Percentiles rank a stretch among this genome's conserved stretches.
phyloP scores from a whole-genome alignment of 352 stramenopile genomes.

The Thalassiosira hispida region DNA sequence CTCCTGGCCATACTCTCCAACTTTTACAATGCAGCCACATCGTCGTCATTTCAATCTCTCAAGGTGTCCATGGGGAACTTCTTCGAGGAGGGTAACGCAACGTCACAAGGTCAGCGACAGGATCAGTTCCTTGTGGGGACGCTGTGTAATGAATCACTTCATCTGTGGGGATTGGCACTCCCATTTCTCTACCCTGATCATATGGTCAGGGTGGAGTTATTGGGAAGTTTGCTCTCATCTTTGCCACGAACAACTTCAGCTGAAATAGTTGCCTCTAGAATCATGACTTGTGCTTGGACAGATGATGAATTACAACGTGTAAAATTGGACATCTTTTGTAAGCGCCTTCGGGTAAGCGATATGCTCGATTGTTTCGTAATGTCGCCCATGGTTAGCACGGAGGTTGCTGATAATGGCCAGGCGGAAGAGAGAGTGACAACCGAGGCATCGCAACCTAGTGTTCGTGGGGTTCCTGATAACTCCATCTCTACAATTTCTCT shows the following conservation, averaged over 20 bases:
- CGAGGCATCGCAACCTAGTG: too few species aligned
- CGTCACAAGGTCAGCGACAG: constrained; percentile 7
- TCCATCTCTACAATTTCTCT: constrained; percentile 50
- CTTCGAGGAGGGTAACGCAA: not conserved
- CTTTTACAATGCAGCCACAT: constrained; percentile 43
- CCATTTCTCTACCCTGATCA: constrained; percentile 71
- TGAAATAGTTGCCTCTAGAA: not conserved
- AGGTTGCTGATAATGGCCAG: not conserved
- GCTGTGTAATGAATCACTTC: constrained; percentile 67
- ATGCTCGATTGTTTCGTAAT: constrained; percentile 72
- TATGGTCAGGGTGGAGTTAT: constrained; percentile 52
- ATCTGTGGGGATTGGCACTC: constrained; percentile 70
- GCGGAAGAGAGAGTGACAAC: too few species aligned
- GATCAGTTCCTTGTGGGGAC: constrained; percentile 49
- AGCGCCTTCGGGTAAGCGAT: constrained; percentile 74
- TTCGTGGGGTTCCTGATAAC: too few species aligned
- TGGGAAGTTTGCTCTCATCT: constrained; percentile 43
- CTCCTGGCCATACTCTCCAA: constrained; percentile 44
- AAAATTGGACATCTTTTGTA: constrained; percentile 75
- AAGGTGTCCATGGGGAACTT: constrained; percentile 38
- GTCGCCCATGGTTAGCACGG: constrained; percentile 40
- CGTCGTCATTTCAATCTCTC: constrained; percentile 33
- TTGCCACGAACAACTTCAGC: not conserved
- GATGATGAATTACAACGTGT: constrained; percentile 39
- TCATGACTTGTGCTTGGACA: constrained; percentile 36